Evolutionary conservation across 192 early-diverging fungal genomes (phyloP).

Genomic region (Funneliformis mosseae): DNA sequence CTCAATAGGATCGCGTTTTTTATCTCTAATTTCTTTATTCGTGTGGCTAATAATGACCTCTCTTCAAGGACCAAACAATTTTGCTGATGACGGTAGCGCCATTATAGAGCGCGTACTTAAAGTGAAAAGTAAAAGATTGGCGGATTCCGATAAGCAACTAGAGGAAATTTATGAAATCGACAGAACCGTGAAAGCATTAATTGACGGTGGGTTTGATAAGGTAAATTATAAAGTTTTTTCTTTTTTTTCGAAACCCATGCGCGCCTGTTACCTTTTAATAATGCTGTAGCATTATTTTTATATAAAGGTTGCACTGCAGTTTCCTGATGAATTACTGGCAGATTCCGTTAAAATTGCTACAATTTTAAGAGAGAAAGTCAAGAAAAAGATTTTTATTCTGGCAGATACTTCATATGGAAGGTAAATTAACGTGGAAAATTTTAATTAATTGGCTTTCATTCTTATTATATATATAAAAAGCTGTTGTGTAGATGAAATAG

Average conservation of each 20-base stretch:
- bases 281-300: neutral
- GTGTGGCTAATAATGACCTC: slow-evolving; percentile 31
- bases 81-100: slow-evolving; percentile 69
- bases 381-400: slow-evolving; percentile 70
- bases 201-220: slow-evolving; percentile 46
- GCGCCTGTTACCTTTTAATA: neutral
- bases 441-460: neutral
- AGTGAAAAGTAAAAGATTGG: slow-evolving; percentile 33
- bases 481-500: slow-evolving; percentile 98
- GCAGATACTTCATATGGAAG: slow-evolving; percentile 96
- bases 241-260: slow-evolving; percentile 24
- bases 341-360: slow-evolving; percentile 68
- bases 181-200: slow-evolving; percentile 58
- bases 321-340: slow-evolving; percentile 85
- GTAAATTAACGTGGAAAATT: slow-evolving; percentile 35
- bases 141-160: slow-evolving; percentile 36
- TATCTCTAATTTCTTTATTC: too few relatives aligned
- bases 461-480: slow-evolving; percentile 41
- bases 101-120: slow-evolving; percentile 61
- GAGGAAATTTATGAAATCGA: slow-evolving; percentile 63
- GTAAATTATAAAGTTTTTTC: slow-evolving; percentile 32
- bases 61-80: slow-evolving; percentile 58
- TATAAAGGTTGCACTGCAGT: slow-evolving; percentile 79
- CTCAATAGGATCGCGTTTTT: neutral
- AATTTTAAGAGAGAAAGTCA: slow-evolving; percentile 52